These are phyloP conservation scores for Globisporangium orthogonon DNA, from an alignment of 352 stramenopile genomes.

Conservation along the genomic window DNA sequence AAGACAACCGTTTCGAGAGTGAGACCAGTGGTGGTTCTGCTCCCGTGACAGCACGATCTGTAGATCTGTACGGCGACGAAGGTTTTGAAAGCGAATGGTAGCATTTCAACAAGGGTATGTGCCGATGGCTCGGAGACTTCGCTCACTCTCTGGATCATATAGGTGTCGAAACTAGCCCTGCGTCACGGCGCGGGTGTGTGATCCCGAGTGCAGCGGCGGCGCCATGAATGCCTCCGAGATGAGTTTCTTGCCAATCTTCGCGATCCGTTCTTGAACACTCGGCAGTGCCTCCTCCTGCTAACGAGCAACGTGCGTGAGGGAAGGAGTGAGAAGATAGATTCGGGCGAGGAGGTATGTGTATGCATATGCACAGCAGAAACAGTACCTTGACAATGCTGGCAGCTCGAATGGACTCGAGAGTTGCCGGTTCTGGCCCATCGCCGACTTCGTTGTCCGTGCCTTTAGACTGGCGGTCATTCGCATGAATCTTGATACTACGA, in stretches of 20 bases:
- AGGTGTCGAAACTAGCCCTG: not conserved
- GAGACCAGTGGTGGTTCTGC: conserved; percentile 5
- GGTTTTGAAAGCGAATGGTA: conserved; percentile 50
- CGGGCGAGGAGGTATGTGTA: no score
- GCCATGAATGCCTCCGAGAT: conserved; percentile 51
- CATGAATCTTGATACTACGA: not conserved
- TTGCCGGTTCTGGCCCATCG: no score
- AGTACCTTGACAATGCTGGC: not conserved
- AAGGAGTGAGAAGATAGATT: not conserved
- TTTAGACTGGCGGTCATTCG: not conserved
- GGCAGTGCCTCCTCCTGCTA: conserved; percentile 2
- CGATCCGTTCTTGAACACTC: conserved; percentile 48
- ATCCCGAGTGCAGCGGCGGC: conserved; percentile 3
- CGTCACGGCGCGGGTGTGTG: not conserved
- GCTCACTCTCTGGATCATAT: not conserved
- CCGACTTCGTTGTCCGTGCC: not conserved
- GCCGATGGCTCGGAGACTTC: no score
- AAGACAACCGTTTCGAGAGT: conserved; percentile 10
- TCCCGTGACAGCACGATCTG: conserved; percentile 12
- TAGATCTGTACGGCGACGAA: conserved; percentile 44
- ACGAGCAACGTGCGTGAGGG: not conserved
- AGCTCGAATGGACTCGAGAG: not conserved
- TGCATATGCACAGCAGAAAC: not conserved
- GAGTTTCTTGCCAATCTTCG: conserved; percentile 66
- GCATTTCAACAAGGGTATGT: not conserved